Conservation (phyloP, 2,329 filamentous ascomycete genomes). For the Stagonosporopsis tanaceti region DNA sequence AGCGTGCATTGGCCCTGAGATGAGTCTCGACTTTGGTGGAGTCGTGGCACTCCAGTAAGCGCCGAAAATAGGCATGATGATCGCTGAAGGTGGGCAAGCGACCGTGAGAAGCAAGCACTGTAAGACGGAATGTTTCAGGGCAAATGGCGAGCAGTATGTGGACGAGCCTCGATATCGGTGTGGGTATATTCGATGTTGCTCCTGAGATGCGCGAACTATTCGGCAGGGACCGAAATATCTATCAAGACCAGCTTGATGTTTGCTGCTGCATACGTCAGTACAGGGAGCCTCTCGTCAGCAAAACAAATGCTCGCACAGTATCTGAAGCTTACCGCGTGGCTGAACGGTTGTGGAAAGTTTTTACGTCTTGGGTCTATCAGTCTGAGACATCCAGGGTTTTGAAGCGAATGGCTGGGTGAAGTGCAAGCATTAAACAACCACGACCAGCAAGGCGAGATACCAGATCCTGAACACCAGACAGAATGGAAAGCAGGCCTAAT, state of each 20-base stretch:
- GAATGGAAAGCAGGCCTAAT: constrained; percentile 1
- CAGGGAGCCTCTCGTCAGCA: constrained; percentile 17
- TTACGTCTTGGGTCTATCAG: constrained; percentile 15
- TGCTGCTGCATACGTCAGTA: constrained; percentile 28
- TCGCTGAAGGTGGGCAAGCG: neutral
- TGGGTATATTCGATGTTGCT: neutral
- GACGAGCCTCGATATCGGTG: too few relatives aligned
- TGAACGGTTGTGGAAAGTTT: constrained; percentile 24
- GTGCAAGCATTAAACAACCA: constrained; percentile 4
- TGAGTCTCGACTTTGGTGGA: constrained; percentile 35
- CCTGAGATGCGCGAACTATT: neutral
- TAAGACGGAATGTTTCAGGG: constrained; percentile 26
- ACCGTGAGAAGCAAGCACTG: constrained; percentile 2
- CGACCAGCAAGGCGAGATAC: neutral
- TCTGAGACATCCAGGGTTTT: constrained; percentile 40
- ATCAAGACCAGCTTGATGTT: constrained; percentile 21
- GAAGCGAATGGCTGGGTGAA: constrained; percentile 24
- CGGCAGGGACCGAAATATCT: constrained; percentile 13
- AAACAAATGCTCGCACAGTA: constrained; percentile 14
- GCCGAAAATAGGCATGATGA: constrained; percentile 17
- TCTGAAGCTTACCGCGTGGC: constrained; percentile 34
- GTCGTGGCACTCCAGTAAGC: constrained; percentile 24
- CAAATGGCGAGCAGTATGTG: neutral
- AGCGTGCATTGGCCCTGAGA: constrained; percentile 45
- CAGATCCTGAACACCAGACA: constrained; percentile 2